Conservation (phyloP, 1,139 yeast species). For the Kurtzmaniella quercitrusa region DNA sequence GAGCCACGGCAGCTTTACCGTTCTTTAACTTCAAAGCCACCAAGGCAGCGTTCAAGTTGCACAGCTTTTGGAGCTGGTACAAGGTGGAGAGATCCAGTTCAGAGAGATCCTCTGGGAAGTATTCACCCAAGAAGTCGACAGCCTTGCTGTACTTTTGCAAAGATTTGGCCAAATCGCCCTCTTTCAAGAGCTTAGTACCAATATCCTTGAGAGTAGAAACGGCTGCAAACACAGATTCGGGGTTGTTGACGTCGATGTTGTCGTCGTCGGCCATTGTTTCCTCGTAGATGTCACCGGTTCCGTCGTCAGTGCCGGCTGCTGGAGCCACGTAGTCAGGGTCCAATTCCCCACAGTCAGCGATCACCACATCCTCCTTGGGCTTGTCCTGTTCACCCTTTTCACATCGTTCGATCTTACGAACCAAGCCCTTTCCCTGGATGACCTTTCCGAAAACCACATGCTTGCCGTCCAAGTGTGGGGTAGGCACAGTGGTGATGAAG, state of each 20-base stretch:
- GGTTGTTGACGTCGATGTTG: slow-evolving; percentile 52
- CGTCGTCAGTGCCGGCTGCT: slow-evolving; percentile 50
- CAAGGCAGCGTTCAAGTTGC: slow-evolving; percentile 69
- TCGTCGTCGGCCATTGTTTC: slow-evolving; percentile 73
- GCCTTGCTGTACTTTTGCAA: slow-evolving; percentile 71
- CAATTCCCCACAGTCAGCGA: slow-evolving; percentile 77
- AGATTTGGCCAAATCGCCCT: slow-evolving; percentile 53
- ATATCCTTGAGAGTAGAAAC: slow-evolving; percentile 66
- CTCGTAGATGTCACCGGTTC: slow-evolving; percentile 82
- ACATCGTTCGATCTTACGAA: slow-evolving; percentile 69
- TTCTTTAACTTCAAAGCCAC: slow-evolving; percentile 64
- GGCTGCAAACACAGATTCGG: slow-evolving; percentile 64
- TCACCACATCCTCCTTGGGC: slow-evolving; percentile 62
- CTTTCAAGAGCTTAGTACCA: slow-evolving; percentile 73
- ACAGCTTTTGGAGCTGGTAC: slow-evolving; percentile 54
- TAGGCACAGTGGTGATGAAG: slow-evolving; percentile 81
- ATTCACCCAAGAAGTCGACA: slow-evolving; percentile 60
- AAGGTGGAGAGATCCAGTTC: slow-evolving; percentile 48
- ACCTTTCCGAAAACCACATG: slow-evolving; percentile 96
- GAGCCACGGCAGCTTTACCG: slow-evolving; percentile 51
- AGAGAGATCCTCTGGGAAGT: slow-evolving; percentile 66
- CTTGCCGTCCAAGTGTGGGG: slow-evolving; percentile 86
- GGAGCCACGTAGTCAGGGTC: slow-evolving; percentile 52
- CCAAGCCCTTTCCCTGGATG: slow-evolving; percentile 74
- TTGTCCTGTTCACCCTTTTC: slow-evolving; percentile 60